Evolutionary conservation across 768 basidiomycete species (phyloP), one percentile per base, ranked within the genome.

Genomic region (Glaciozyma martinii): DNA sequence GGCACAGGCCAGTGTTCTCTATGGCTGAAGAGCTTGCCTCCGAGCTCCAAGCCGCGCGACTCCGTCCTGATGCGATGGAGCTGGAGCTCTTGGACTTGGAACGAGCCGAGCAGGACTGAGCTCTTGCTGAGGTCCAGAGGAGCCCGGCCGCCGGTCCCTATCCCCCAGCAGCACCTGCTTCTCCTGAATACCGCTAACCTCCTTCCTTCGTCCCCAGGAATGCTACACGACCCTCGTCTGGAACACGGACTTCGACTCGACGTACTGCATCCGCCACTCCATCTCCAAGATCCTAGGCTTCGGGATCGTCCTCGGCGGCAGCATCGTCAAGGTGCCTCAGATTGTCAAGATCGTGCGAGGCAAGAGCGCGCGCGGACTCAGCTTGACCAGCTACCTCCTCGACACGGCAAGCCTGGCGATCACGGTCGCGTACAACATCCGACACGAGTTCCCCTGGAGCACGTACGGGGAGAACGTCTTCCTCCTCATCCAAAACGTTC

Each of bases 401-500:
- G 94, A 98, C 75, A 97, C 94, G 0, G 79, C 89, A 33, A 83
- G 89, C 1, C 95, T 95, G 72, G 87, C 86, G 32, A 92, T 99
- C 72, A 91, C 86, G 0, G 82, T 92, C 32, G 84, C 85, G 16
- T 99, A 98, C 78, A 87, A 92, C 3, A 84, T 83, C 72, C 81
- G 90, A 29, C 87, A 90, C 73, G 76, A 80, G 29, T 97, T 93
- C 77, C 91, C 95, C 0, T 95, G 97, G 80, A 90, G 89, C 25
- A 97, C 95, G 1, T 99, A 97, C 66, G 95, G 95, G 73, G 95
- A 99, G 77, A 97, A 94, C 80, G 76, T 92, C 62, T 97, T 97
- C 83, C 82, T 98, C 56, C 58, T 66, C 40, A 60, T 62, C 1
- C 74, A 74, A 47, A 72, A 71, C 47, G 66, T 63, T 54, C 50